Percentiles rank a stretch among this genome's conserved stretches.
phyloP scores from a whole-genome alignment of 2,329 filamentous ascomycete genomes.

The Aquanectria penicillioides region DNA sequence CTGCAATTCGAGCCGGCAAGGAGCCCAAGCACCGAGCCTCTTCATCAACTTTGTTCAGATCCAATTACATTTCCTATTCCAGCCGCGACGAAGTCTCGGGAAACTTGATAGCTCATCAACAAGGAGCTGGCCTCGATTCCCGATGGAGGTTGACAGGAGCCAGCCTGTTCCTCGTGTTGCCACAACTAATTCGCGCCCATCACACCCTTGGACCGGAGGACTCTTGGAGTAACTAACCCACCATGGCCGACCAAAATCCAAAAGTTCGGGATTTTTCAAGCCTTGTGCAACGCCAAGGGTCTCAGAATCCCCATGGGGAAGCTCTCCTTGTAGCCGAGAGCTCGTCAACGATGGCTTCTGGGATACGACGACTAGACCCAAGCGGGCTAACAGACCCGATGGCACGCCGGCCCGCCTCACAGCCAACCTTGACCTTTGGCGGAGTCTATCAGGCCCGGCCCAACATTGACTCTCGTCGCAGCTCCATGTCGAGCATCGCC shows the following conservation, averaged over 20 bases:
- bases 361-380: slow-evolving; percentile 29
- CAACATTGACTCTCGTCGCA: slow-evolving; percentile 38
- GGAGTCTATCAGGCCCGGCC: slow-evolving; percentile 29
- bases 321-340: slow-evolving; percentile 3
- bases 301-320: slow-evolving; percentile 11
- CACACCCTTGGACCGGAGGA: not conserved
- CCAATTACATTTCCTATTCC: not conserved
- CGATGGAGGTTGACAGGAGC: slow-evolving; percentile 12
- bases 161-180: not conserved
- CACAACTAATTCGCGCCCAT: not conserved
- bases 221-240: not conserved
- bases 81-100: not conserved
- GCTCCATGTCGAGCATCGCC: slow-evolving; percentile 44
- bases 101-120: too few relatives aligned
- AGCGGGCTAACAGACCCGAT: slow-evolving; percentile 31
- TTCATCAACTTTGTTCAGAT: not conserved
- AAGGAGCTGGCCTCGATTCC: not conserved
- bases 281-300: not conserved
- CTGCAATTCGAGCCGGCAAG: not conserved
- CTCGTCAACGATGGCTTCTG: slow-evolving; percentile 14
- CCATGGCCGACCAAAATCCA: not conserved
- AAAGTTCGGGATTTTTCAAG: slow-evolving; percentile 13
- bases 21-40: not conserved
- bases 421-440: slow-evolving; percentile 10
- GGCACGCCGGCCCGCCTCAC: slow-evolving; percentile 16